Evolutionary conservation across 1,284 basidiomycete species (phyloP), one percentile per base, ranked within the genome.

Genomic region (Marasmius tenuissimus): DNA sequence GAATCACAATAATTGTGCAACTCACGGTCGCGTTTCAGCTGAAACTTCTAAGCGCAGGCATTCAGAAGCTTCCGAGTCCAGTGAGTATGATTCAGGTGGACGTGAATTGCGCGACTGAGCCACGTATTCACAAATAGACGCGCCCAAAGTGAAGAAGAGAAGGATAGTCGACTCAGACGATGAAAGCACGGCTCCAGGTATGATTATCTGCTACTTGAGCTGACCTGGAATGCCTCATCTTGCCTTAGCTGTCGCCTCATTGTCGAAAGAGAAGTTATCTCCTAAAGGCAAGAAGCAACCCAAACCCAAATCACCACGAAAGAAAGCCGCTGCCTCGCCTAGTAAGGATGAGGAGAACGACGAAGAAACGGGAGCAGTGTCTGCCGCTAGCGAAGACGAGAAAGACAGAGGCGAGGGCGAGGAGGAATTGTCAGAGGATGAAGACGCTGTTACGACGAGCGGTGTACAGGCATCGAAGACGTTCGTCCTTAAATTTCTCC

Each of bases 101-200:
- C 57, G 63, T 56, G 34, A 47, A 34, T 40, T 22, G 4, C 12
- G 59, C 47, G 52, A 10, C 20, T 38, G 57, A 40, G 37, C 20
- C 35, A 16, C 33, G 38, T 38, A 51, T 52, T 47, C 42, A 22
- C 59, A 73, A 74, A 58, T 53, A 68, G 27, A 67, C 22, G 34
- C 51, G 12, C 67, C 73, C 33, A 77, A 69, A 59, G 61, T 72
- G 7, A 90, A 91, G 75, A 85, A 82, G 70, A 78, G 88, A 63
- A 81, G 85, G 54, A 76, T 91, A 40, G 69, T 89, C 4, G 79
- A 85, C 48, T 91, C 89, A 0, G 90, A 92, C 61, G 85, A 89
- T 34, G 89, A 90, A 61, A 77, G 74, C 33, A 78, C 63, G n/a
- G 16, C 34, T 20, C n/a, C 54, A 39, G 60, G 61, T 56, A 45